Percentiles rank a stretch among this genome's conserved stretches.
These are phyloP conservation scores for Geotrichum bryndzae DNA, from an alignment of 1,139 yeast species.

Conservation along the genomic window DNA sequence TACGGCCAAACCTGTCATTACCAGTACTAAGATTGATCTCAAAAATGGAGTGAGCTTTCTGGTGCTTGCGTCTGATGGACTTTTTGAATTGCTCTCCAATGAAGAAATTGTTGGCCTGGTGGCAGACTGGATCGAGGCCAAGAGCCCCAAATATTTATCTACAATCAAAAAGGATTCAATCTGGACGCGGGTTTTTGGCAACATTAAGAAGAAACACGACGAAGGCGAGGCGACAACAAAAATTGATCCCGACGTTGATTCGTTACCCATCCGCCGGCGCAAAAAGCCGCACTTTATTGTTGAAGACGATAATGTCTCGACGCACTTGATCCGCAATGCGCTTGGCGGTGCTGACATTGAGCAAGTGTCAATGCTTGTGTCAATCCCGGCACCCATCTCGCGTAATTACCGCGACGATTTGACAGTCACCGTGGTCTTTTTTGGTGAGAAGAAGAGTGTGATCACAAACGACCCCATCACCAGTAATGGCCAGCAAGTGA, in stretches of 20 bases:
- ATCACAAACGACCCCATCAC: background rate
- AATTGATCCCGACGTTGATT: conserved; percentile 27
- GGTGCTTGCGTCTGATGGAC: conserved; percentile 92
- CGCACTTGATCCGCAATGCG: conserved; percentile 91
- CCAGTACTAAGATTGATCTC: conserved; percentile 71
- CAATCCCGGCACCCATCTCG: conserved; percentile 90
- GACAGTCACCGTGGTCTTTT: conserved; percentile 92
- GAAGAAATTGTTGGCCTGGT: conserved; percentile 91
- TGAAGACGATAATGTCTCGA: conserved; percentile 83
- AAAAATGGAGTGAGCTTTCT: conserved; percentile 65
- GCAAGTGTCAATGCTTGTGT: conserved; percentile 78
- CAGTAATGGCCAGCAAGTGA: background rate
- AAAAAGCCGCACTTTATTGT: conserved; percentile 41
- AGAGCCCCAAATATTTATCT: conserved; percentile 50
- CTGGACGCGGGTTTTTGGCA: conserved; percentile 18
- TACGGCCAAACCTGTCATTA: conserved; percentile 90
- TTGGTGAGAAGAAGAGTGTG: conserved; percentile 45
- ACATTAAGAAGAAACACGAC: background rate
- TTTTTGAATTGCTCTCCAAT: conserved; percentile 84
- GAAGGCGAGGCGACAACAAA: conserved; percentile 6
- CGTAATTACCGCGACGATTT: conserved; percentile 91
- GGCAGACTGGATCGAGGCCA: conserved; percentile 86
- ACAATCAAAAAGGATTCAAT: conserved; percentile 9
- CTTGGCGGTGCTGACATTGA: conserved; percentile 80
- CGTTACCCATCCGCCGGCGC: conserved; percentile 41